phyloP scores from a whole-genome alignment of 495 filamentous ascomycete genomes.

The Aspergillus avenaceus region DNA sequence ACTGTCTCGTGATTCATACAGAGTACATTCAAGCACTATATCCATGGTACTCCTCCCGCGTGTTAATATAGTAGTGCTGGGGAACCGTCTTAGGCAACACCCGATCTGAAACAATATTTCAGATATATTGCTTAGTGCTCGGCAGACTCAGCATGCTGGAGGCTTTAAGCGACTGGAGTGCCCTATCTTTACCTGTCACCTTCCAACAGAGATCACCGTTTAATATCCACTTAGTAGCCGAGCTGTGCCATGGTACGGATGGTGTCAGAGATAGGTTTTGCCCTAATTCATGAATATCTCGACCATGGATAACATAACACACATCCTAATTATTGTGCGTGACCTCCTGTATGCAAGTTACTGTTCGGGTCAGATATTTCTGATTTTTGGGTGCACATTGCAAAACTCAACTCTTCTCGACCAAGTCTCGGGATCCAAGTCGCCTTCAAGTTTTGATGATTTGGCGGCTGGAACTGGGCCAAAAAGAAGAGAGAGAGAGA shows the following conservation, averaged over 20 bases:
- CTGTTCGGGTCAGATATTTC: not conserved
- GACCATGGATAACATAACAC: not conserved
- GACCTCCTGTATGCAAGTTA: not conserved
- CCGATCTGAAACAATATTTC: not conserved
- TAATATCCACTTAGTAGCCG: not conserved
- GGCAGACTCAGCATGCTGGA: no score
- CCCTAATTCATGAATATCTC: not conserved
- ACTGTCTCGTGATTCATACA: not conserved
- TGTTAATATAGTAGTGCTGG: not conserved
- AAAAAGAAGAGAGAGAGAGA: no score
- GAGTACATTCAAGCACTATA: not conserved
- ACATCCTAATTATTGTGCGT: not conserved
- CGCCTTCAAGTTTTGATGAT: no score
- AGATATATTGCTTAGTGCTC: not conserved
- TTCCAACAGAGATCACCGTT: not conserved
- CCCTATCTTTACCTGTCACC: no score
- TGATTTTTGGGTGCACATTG: not conserved
- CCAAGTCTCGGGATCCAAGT: not conserved
- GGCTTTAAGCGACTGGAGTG: no score
- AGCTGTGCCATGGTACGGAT: not conserved
- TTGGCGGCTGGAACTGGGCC: no score
- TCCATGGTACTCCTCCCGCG: not conserved
- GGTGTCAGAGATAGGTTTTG: not conserved
- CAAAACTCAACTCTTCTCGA: not conserved
- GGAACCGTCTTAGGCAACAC: not conserved